phyloP scores from a whole-genome alignment of 192 early-diverging fungal species.

The Coemansia umbellata region DNA sequence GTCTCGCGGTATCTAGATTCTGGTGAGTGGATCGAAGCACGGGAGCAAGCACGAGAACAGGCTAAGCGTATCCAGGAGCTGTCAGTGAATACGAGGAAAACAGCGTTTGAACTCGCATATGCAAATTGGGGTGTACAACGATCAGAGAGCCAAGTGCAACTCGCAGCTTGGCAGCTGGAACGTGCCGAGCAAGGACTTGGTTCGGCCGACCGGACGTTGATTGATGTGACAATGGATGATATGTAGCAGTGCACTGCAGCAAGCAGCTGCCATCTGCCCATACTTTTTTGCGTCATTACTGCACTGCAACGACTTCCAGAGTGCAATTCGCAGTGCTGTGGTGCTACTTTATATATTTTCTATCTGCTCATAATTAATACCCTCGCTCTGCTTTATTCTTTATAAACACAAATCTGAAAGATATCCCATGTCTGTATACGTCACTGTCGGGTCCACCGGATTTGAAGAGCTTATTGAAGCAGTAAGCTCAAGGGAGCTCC shows the following conservation, averaged over 20 bases:
- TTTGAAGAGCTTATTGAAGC: conserved; percentile 71
- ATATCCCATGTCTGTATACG: conserved; percentile 56
- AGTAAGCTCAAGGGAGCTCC: conserved; percentile 45
- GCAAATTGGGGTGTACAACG: conserved; percentile 31
- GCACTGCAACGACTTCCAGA: too few relatives aligned
- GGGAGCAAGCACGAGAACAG: conserved; percentile 32
- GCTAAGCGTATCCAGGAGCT: conserved; percentile 27
- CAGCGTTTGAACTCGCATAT: conserved; percentile 35
- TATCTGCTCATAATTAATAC: background rate
- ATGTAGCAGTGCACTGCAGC: too few relatives aligned
- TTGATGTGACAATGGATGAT: conserved; percentile 12
- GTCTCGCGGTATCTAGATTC: conserved; percentile 25
- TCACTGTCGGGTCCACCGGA: conserved; percentile 90
- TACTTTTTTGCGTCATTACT: too few relatives aligned
- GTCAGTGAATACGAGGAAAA: conserved; percentile 15
- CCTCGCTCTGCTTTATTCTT: background rate
- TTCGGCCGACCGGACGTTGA: conserved; percentile 12
- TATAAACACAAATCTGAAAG: background rate
- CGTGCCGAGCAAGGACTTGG: conserved; percentile 46
- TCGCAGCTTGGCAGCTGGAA: conserved; percentile 43
- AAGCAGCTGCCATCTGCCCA: too few relatives aligned
- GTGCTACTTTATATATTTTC: background rate
- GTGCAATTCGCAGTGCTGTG: too few relatives aligned
- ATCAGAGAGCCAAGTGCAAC: conserved; percentile 37
- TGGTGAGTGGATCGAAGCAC: conserved; percentile 30